Evolutionary conservation across 768 basidiomycete genomes (phyloP).

Genomic region (Tricholomella constricta): DNA sequence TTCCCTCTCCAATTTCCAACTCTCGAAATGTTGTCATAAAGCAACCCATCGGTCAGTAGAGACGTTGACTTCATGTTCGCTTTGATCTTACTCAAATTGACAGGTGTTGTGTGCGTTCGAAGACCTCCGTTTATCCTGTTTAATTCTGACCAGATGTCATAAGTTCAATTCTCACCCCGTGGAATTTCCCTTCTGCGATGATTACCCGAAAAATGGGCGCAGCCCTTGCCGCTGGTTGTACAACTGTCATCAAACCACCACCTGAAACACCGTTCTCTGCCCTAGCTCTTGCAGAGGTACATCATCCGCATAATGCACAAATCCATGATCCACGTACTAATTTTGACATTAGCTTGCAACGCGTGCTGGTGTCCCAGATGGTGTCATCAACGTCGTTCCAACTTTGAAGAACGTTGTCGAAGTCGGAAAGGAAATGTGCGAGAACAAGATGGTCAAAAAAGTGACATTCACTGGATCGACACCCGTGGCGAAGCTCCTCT

Average conservation of each 20-base stretch:
- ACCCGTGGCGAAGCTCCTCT: constrained; percentile 73
- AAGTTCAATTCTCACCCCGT: constrained; percentile 80
- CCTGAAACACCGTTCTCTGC: constrained; percentile 94
- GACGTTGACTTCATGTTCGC: neutral
- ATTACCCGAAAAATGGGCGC: constrained; percentile 88
- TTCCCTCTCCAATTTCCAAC: constrained; percentile 72
- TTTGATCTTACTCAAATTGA: neutral
- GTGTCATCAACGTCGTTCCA: constrained; percentile 93
- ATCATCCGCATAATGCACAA: neutral
- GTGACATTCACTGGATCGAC: constrained; percentile 92
- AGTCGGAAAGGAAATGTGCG: constrained; percentile 95
- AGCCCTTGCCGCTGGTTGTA: constrained; percentile 95
- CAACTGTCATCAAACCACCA: constrained; percentile 92
- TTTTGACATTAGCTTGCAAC: constrained; percentile 57
- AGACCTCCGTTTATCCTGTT: neutral
- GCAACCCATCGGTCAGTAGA: constrained; percentile 77
- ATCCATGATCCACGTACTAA: neutral
- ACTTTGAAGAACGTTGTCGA: constrained; percentile 81
- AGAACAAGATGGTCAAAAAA: constrained; percentile 84
- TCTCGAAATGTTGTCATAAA: constrained; percentile 88
- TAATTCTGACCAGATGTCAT: constrained; percentile 7
- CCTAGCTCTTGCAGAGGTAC: constrained; percentile 87
- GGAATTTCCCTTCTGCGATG: constrained; percentile 97
- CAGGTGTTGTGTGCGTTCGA: constrained; percentile 43
- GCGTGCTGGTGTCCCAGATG: constrained; percentile 92